Percentiles rank a stretch among this genome's conserved stretches.
Conservation (phyloP, 2,329 filamentous ascomycete genomes). For the Hypoxylon sp. region DNA sequence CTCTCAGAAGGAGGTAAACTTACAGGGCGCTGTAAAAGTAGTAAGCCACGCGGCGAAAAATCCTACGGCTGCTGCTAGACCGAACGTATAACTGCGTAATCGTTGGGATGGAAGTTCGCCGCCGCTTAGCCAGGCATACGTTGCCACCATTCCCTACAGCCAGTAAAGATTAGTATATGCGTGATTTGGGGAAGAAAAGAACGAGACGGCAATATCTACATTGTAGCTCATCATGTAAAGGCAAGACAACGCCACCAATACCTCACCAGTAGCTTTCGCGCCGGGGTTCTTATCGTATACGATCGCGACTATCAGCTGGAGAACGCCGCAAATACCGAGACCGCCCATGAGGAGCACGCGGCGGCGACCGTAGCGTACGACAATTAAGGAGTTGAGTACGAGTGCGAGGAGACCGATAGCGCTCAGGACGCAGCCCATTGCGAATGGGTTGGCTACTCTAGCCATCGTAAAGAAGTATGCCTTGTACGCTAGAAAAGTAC, state of each 20-base stretch:
- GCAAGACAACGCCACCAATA: constrained; percentile 60
- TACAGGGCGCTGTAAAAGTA: constrained; percentile 63
- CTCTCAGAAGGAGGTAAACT: constrained; percentile 9
- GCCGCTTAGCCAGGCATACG: constrained; percentile 64
- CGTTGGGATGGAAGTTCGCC: constrained; percentile 65
- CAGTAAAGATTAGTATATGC: background rate
- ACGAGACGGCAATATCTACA: constrained; percentile 47
- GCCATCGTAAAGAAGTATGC: constrained; percentile 69
- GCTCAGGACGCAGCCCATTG: constrained; percentile 63
- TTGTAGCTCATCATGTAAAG: constrained; percentile 64
- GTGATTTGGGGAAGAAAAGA: too few relatives aligned
- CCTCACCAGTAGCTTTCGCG: constrained; percentile 51
- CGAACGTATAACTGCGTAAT: constrained; percentile 64
- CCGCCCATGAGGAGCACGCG: constrained; percentile 62
- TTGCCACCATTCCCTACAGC: constrained; percentile 58
- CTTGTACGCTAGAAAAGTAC: constrained; percentile 56
- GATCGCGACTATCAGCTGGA: constrained; percentile 63
- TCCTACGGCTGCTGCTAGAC: constrained; percentile 60
- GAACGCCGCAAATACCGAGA: constrained; percentile 59
- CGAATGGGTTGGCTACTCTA: constrained; percentile 61
- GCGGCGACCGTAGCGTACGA: constrained; percentile 61
- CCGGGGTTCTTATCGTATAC: constrained; percentile 57
- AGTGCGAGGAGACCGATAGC: constrained; percentile 62
- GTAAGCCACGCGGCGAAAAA: constrained; percentile 64
- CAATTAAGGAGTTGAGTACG: constrained; percentile 60